A percentile compares a stretch with the other conserved stretches of the same genome.
Evolutionary conservation across 164 flowering plant genomes (phyloP).

Genomic region (Magnolia kwangsiensis): DNA sequence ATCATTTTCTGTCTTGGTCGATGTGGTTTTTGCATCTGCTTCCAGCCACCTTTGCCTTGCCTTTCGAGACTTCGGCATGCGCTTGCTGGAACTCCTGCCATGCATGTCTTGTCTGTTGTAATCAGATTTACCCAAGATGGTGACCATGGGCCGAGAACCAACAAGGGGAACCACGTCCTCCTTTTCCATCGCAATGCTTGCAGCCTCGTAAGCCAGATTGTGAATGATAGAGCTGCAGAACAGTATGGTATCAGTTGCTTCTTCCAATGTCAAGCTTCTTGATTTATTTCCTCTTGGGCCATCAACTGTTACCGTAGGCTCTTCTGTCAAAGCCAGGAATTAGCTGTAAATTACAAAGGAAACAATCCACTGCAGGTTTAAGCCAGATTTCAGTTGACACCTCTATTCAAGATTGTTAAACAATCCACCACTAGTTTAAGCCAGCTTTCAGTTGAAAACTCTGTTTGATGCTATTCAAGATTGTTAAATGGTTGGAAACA

Average conservation of each 20-base stretch:
- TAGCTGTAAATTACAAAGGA: not conserved
- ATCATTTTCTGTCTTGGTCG: not conserved
- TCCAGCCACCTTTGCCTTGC: constrained; percentile 45
- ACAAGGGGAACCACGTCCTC: constrained; percentile 30
- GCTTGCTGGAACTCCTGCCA: constrained; percentile 33
- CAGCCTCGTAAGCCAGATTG: constrained; percentile 75
- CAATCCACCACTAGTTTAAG: too few relatives aligned
- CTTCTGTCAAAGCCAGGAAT: constrained; percentile 41
- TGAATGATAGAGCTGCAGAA: constrained; percentile 92
- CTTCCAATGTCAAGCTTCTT: constrained; percentile 82
- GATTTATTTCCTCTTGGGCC: constrained; percentile 35
- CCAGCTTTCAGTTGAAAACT: too few relatives aligned
- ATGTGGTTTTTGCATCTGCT: constrained; percentile 34
- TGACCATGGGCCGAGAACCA: constrained; percentile 50
- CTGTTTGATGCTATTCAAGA: too few relatives aligned
- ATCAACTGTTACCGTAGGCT: constrained; percentile 52
- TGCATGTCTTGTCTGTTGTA: constrained; percentile 37
- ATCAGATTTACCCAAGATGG: constrained; percentile 52
- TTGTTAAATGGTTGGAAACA: too few relatives aligned
- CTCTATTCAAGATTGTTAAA: too few relatives aligned
- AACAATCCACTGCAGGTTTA: constrained; percentile 10
- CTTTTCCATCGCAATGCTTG: constrained; percentile 69
- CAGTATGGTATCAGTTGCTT: constrained; percentile 87
- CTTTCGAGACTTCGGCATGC: constrained; percentile 51
- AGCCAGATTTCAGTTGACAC: too few relatives aligned